These are phyloP conservation scores for Infundibulicybe gibba DNA, from an alignment of 768 basidiomycete genomes.

Conservation along the genomic window DNA sequence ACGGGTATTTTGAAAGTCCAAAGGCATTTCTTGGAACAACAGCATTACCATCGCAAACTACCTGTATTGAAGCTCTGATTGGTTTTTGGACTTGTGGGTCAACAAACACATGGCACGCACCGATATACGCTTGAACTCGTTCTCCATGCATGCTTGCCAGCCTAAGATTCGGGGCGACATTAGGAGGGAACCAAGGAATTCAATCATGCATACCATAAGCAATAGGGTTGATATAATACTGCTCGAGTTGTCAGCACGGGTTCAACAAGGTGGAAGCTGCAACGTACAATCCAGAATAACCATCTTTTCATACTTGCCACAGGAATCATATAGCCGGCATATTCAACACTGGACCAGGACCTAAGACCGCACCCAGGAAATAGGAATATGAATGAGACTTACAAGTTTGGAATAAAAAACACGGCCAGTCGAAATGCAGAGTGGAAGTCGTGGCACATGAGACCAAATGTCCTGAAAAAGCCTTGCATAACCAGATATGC, in stretches of 20 bases:
- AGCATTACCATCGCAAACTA: conserved; percentile 62
- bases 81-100: conserved; percentile 2
- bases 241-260: conserved; percentile 7
- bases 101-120: conserved; percentile 32
- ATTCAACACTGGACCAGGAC: conserved; percentile 41
- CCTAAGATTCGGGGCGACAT: conserved; percentile 27
- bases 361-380: not conserved
- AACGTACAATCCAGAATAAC: conserved; percentile 80
- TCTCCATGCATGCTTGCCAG: conserved; percentile 79
- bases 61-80: conserved; percentile 30
- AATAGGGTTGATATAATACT: conserved; percentile 81
- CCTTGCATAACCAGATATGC: conserved; percentile 75
- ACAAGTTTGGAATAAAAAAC: conserved; percentile 77
- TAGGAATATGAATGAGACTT: conserved; percentile 12
- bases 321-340: conserved; percentile 69
- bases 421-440: conserved; percentile 47
- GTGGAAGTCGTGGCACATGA: conserved; percentile 43
- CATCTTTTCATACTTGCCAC: conserved; percentile 71
- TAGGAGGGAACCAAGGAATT: not conserved
- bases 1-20: conserved; percentile 60
- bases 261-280: not conserved
- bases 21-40: conserved; percentile 64
- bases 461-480: conserved; percentile 77
- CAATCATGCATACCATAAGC: conserved; percentile 47
- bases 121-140: conserved; percentile 74